A percentile compares a stretch with the other conserved stretches of the same genome.
Conservation (phyloP, 768 basidiomycete species). For the Clavulina sp. region DNA sequence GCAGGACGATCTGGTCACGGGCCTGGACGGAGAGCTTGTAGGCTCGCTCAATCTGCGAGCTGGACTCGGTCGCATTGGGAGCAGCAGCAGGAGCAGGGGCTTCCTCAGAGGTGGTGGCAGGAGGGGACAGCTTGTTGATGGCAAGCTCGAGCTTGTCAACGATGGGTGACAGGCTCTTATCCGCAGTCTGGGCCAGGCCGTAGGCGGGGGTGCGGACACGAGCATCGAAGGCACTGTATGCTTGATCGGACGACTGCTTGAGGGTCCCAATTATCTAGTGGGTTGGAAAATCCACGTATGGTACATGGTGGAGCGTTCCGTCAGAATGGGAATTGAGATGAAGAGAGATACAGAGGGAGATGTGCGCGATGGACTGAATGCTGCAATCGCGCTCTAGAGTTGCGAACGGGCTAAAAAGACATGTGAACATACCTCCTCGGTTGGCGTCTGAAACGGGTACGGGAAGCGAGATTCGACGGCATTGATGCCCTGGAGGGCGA, state of each 20-base stretch:
- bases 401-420: conserved; percentile 25
- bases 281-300: not conserved
- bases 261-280: not conserved
- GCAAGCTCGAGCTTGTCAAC: conserved; percentile 53
- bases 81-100: conserved; percentile 18
- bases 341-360: not conserved
- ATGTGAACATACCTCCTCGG: conserved; percentile 37
- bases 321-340: not conserved
- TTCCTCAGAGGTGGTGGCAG: conserved; percentile 3
- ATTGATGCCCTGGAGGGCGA: conserved; percentile 60
- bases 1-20: conserved; percentile 41
- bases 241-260: conserved; percentile 37
- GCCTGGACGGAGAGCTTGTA: conserved; percentile 45
- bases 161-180: conserved; percentile 46
- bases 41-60: conserved; percentile 68
- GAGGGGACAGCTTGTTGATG: conserved; percentile 20
- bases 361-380: not conserved
- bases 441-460: conserved; percentile 54
- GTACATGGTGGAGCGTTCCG: not conserved
- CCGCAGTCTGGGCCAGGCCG: not conserved
- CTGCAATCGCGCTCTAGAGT: no score
- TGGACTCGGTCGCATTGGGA: conserved; percentile 31
- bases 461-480: conserved; percentile 56
- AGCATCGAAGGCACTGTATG: conserved; percentile 48
- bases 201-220: conserved; percentile 22